A percentile compares a stretch with the other conserved stretches of the same genome.
phyloP scores from a whole-genome alignment of 352 stramenopile genomes.

The Phytopythium chamaehyphon region DNA sequence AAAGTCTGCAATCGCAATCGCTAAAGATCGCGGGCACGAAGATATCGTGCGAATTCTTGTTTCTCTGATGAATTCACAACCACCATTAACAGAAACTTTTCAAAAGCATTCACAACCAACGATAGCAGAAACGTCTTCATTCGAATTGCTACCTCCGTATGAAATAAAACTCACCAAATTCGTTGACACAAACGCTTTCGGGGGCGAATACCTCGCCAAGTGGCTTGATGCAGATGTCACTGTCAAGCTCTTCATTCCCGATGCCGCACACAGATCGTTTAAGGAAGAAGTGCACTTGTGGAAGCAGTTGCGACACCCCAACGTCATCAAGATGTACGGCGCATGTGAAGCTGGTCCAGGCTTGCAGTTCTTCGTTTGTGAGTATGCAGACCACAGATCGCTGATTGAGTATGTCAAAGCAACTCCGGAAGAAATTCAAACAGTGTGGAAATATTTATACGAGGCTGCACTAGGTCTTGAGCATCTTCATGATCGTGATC shows the following conservation, averaged over 20 bases:
- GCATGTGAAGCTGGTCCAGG: neutral
- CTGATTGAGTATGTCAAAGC: neutral
- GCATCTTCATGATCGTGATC: neutral
- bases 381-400: conserved; percentile 6
- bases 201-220: neutral
- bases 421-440: neutral
- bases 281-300: conserved; percentile 8
- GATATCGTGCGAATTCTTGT: too few relatives aligned
- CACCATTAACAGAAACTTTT: too few relatives aligned
- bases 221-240: neutral
- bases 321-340: conserved; percentile 15
- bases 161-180: neutral
- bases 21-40: neutral
- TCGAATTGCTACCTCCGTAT: too few relatives aligned
- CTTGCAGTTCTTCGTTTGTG: conserved; percentile 10
- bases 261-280: conserved; percentile 1
- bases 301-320: conserved; percentile 12
- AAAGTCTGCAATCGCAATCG: neutral
- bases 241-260: conserved; percentile 5
- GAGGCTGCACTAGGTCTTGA: neutral
- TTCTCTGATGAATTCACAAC: too few relatives aligned
- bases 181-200: neutral
- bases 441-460: neutral
- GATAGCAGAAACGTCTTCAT: too few relatives aligned
- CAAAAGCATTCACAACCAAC: too few relatives aligned